Evolutionary conservation across 1,139 yeast genomes (phyloP).

Genomic region (Pichia sp.): DNA sequence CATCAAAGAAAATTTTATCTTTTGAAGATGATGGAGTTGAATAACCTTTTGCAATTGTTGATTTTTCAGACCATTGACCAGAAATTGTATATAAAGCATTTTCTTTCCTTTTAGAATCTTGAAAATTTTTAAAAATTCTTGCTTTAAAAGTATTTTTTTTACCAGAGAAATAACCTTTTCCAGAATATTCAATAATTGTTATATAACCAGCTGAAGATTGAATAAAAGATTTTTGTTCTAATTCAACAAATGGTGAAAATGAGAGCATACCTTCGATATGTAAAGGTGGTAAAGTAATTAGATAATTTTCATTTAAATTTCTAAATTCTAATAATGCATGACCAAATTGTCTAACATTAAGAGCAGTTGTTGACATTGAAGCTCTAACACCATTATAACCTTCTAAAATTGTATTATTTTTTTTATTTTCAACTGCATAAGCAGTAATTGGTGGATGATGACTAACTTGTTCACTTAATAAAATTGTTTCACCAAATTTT

Average conservation of each 20-base stretch:
- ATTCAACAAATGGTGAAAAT: slow-evolving; percentile 79
- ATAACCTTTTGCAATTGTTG: slow-evolving; percentile 44
- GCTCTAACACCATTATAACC: slow-evolving; percentile 91
- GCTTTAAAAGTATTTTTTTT: slow-evolving; percentile 91
- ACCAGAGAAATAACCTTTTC: slow-evolving; percentile 95
- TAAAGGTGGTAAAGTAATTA: slow-evolving; percentile 88
- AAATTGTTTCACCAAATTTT: slow-evolving; percentile 58
- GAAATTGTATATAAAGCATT: slow-evolving; percentile 68
- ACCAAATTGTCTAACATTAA: slow-evolving; percentile 85
- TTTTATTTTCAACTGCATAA: slow-evolving; percentile 68
- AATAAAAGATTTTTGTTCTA: slow-evolving; percentile 79
- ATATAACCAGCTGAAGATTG: slow-evolving; percentile 75
- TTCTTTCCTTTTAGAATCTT: slow-evolving; percentile 45
- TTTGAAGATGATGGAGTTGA: slow-evolving; percentile 22
- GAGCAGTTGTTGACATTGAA: slow-evolving; percentile 67
- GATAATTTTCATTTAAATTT: slow-evolving; percentile 56
- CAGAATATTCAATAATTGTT: slow-evolving; percentile 73
- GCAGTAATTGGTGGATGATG: slow-evolving; percentile 97
- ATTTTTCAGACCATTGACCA: slow-evolving; percentile 90
- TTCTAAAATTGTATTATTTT: slow-evolving; percentile 60
- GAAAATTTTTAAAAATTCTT: slow-evolving; percentile 53
- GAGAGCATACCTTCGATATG: slow-evolving; percentile 89
- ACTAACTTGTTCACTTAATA: slow-evolving; percentile 85
- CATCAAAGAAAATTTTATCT: slow-evolving; percentile 55
- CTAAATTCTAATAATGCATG: slow-evolving; percentile 70